Evolutionary conservation across 768 basidiomycete species (phyloP).

Genomic region (Boletus sp.): DNA sequence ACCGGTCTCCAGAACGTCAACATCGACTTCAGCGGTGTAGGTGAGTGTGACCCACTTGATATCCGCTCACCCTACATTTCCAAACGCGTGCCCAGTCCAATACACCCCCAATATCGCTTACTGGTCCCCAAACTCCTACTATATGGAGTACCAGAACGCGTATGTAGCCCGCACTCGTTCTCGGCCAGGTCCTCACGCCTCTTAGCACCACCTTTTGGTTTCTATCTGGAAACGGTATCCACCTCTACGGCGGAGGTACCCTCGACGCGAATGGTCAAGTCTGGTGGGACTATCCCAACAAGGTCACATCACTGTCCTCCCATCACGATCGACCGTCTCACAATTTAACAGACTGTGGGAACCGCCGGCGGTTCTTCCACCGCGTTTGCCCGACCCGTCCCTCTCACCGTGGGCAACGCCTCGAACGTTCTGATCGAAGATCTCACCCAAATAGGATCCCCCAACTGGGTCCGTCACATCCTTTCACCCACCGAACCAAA

Average conservation of each 20-base stretch:
- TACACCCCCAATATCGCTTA: constrained; percentile 42
- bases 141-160: constrained; percentile 44
- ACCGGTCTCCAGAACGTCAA: constrained; percentile 36
- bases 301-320: constrained; percentile 15
- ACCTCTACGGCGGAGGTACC: constrained; percentile 42
- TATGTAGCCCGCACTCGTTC: constrained; percentile 10
- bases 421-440: constrained; percentile 41
- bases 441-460: constrained; percentile 39
- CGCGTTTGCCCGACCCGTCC: constrained; percentile 43
- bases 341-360: constrained; percentile 31
- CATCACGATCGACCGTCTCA: background rate
- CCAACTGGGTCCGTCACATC: constrained; percentile 38
- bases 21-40: constrained; percentile 39
- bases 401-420: too few species aligned
- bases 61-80: background rate
- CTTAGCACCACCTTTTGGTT: constrained; percentile 41
- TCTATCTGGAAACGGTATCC: constrained; percentile 36
- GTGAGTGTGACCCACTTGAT: constrained; percentile 22
- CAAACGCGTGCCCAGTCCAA: constrained; percentile 22
- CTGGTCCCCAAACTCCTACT: constrained; percentile 40
- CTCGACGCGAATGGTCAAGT: constrained; percentile 48
- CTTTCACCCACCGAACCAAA: background rate
- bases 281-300: constrained; percentile 36
- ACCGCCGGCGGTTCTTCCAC: constrained; percentile 43
- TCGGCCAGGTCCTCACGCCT: background rate